Evolutionary conservation across 202 grass and related monocot genomes (phyloP).

Genomic region (Saccharum hybrid): DNA sequence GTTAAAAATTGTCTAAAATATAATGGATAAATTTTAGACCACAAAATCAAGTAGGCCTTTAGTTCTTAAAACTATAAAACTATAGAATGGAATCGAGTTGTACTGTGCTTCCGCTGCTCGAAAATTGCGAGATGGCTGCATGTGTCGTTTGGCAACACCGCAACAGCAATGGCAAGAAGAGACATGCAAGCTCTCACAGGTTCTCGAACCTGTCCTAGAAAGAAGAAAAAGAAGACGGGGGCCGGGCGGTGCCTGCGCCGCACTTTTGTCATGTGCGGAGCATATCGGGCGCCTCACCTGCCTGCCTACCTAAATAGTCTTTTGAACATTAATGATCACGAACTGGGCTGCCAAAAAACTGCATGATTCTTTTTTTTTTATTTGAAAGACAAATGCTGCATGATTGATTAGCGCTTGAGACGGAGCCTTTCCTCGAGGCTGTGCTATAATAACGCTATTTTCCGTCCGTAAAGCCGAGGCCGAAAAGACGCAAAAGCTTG

Average conservation of each 20-base stretch:
- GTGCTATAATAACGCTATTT: not conserved
- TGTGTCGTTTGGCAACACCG: not conserved
- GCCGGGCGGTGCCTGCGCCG: not conserved
- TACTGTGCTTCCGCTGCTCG: not conserved
- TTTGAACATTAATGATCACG: not conserved
- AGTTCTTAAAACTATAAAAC: no score
- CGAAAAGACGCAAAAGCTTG: conserved; percentile 23
- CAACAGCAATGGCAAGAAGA: not conserved
- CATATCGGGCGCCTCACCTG: not conserved
- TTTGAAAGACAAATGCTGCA: not conserved
- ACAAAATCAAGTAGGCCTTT: no score
- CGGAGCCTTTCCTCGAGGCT: not conserved
- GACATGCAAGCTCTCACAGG: not conserved
- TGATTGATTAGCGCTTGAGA: not conserved
- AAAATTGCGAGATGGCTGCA: not conserved
- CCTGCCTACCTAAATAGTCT: not conserved
- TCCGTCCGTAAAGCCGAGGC: not conserved
- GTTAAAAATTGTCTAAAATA: no score
- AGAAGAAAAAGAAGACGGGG: not conserved
- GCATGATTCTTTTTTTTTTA: not conserved
- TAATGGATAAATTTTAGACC: no score
- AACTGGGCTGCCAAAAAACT: not conserved
- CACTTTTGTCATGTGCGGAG: conserved; percentile 26
- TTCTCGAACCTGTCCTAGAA: not conserved
- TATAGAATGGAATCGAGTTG: no score